These are phyloP conservation scores for Fusarium buxicola DNA, from an alignment of 2,329 filamentous ascomycete species.

Conservation along the genomic window DNA sequence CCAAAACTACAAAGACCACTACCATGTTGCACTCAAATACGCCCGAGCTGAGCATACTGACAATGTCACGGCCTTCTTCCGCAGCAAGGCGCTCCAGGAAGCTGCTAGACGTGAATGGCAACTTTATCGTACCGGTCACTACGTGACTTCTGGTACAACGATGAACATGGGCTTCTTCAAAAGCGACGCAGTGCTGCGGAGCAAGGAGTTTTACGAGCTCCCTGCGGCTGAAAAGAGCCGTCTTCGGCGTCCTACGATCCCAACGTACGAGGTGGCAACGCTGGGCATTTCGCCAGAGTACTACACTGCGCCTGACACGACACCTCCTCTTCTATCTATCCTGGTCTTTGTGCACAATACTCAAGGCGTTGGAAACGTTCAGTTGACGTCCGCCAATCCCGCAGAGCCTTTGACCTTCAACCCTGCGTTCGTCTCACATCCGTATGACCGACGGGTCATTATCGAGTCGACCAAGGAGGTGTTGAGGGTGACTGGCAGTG, in stretches of 20 bases:
- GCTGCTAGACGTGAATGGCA: slow-evolving; percentile 27
- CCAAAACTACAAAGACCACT: slow-evolving; percentile 31
- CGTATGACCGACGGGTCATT: slow-evolving; percentile 29
- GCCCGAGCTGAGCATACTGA: slow-evolving; percentile 23
- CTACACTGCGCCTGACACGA: slow-evolving; percentile 19
- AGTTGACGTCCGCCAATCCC: slow-evolving; percentile 20
- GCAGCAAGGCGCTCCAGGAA: slow-evolving; percentile 26
- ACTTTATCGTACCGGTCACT: slow-evolving; percentile 25
- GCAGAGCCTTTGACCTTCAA: slow-evolving; percentile 22
- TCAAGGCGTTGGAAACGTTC: slow-evolving; percentile 20
- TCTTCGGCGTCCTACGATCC: slow-evolving; percentile 19
- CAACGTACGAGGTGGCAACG: slow-evolving; percentile 23
- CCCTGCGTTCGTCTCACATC: slow-evolving; percentile 18
- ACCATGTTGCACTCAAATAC: slow-evolving; percentile 31
- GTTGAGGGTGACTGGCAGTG: slow-evolving; percentile 16
- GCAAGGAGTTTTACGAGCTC: slow-evolving; percentile 20
- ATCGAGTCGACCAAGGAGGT: slow-evolving; percentile 31
- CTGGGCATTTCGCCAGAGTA: slow-evolving; percentile 27
- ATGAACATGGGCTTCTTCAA: slow-evolving; percentile 38
- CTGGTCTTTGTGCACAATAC: slow-evolving; percentile 31
- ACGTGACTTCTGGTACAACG: slow-evolving; percentile 23
- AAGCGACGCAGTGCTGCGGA: slow-evolving; percentile 15
- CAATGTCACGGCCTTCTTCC: slow-evolving; percentile 23
- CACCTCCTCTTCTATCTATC: slow-evolving; percentile 23
- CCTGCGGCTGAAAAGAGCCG: slow-evolving; percentile 5